A percentile compares a stretch with the other conserved stretches of the same genome.
phyloP scores from a whole-genome alignment of 768 basidiomycete species.

The Porphyrellus cyaneotinctus region DNA sequence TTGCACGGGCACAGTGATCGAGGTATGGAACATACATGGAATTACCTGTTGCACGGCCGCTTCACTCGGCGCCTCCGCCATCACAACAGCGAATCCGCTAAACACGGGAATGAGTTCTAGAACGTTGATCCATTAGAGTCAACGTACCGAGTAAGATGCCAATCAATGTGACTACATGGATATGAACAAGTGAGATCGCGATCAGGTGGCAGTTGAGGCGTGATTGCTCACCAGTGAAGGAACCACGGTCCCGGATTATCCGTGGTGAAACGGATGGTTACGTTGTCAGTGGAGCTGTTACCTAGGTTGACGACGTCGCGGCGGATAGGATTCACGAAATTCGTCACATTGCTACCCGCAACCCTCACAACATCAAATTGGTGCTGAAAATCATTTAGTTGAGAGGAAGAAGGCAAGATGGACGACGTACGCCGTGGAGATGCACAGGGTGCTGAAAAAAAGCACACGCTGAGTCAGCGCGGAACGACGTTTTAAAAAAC shows the following conservation, averaged over 20 bases:
- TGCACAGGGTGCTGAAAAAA: conserved; percentile 38
- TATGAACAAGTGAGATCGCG: neutral
- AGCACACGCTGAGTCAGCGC: neutral
- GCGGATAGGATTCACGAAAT: conserved; percentile 36
- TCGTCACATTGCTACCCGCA: conserved; percentile 27
- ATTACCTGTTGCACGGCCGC: conserved; percentile 11
- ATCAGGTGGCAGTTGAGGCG: neutral
- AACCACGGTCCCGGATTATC: conserved; percentile 67
- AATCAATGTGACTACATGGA: conserved; percentile 26
- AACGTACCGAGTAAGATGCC: conserved; percentile 28
- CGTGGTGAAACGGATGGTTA: conserved; percentile 56
- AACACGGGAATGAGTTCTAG: neutral
- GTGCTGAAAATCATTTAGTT: conserved; percentile 23
- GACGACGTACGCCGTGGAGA: conserved; percentile 37
- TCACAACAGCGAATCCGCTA: conserved; percentile 29
- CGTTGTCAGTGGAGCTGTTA: conserved; percentile 34
- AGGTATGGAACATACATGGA: conserved; percentile 16
- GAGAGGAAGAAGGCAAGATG: neutral
- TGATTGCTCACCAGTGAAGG: conserved; percentile 37
- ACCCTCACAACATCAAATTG: conserved; percentile 35
- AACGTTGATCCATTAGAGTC: neutral
- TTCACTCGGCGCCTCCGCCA: conserved; percentile 21
- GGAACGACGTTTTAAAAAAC: neutral
- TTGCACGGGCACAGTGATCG: too few relatives aligned
- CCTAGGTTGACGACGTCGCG: conserved; percentile 34